phyloP scores from a whole-genome alignment of 164 flowering plant genomes.

The Vitis labrusca region DNA sequence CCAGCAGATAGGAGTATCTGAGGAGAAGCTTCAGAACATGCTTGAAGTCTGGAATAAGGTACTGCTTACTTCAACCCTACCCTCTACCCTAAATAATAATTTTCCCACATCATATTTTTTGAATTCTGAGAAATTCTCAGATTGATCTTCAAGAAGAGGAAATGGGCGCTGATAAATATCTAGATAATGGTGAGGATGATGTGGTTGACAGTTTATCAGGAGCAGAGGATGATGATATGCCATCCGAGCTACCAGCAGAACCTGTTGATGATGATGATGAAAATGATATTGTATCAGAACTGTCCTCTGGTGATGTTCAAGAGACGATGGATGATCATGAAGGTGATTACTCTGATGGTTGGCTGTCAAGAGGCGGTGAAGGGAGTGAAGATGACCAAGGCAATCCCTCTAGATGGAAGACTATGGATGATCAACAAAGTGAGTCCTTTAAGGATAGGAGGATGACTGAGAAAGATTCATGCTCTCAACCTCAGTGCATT shows the following conservation, averaged over 20 bases:
- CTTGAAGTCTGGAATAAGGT: conserved; percentile 99
- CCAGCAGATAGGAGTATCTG: conserved; percentile 81
- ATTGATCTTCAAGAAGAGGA: conserved; percentile 56
- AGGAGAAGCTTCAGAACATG: conserved; percentile 81
- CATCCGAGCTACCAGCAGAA: conserved; percentile 10
- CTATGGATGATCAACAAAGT: conserved; percentile 15
- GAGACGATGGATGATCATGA: conserved; percentile 25
- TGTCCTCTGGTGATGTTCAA: conserved; percentile 17
- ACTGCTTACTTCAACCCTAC: conserved; percentile 1
- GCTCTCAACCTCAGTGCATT: conserved; percentile 20
- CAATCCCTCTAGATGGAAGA: conserved; percentile 13
- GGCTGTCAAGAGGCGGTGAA: conserved; percentile 32
- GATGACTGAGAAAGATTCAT: conserved; percentile 18
- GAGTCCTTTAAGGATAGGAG: conserved; percentile 11
- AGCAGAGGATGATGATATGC: conserved; percentile 20
- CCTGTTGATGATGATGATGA: conserved; percentile 21
- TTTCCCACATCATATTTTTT: neutral
- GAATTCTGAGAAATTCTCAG: conserved; percentile 32
- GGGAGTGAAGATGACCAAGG: conserved; percentile 16
- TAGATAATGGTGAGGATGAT: conserved; percentile 30
- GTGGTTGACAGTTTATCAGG: conserved; percentile 20
- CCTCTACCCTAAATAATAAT: neutral
- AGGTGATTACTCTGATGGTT: conserved; percentile 32
- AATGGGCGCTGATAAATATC: conserved; percentile 21
- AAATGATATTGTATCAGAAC: conserved; percentile 17